Conservation (phyloP, 2,329 filamentous ascomycete genomes). For the Aspergillus ochraceus region DNA sequence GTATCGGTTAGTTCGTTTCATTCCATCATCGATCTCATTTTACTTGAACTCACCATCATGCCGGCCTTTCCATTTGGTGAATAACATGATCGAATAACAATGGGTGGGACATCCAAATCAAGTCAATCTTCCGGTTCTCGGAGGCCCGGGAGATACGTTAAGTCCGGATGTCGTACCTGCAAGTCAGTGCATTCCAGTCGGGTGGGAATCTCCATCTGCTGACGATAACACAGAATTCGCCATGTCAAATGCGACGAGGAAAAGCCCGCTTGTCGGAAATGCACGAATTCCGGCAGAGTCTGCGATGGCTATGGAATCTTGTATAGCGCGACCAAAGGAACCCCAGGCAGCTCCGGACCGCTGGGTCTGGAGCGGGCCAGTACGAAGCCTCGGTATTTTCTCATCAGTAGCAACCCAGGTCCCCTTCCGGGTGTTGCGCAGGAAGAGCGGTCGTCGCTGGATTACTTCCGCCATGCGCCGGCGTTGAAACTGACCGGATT, state of each 20-base stretch:
- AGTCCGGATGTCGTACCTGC: background rate
- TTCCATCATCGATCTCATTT: too few species aligned
- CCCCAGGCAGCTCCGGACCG: too few species aligned
- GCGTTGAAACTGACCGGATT: conserved; percentile 35
- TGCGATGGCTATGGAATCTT: conserved; percentile 45
- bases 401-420: background rate
- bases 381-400: background rate
- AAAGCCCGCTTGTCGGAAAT: background rate
- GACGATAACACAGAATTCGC: background rate
- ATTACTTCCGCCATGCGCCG: background rate
- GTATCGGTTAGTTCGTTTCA: too few species aligned
- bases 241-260: conserved; percentile 1
- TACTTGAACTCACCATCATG: background rate
- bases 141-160: background rate
- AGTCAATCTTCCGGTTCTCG: background rate
- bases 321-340: conserved; percentile 29
- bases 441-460: background rate
- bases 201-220: background rate
- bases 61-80: background rate
- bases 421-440: background rate
- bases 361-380: background rate
- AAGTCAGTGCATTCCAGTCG: background rate
- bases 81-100: background rate
- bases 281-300: background rate
- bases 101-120: background rate